Evolutionary conservation across 257 asterid species (phyloP), one percentile per base, ranked within the genome.

Genomic region (Salvia splendens): DNA sequence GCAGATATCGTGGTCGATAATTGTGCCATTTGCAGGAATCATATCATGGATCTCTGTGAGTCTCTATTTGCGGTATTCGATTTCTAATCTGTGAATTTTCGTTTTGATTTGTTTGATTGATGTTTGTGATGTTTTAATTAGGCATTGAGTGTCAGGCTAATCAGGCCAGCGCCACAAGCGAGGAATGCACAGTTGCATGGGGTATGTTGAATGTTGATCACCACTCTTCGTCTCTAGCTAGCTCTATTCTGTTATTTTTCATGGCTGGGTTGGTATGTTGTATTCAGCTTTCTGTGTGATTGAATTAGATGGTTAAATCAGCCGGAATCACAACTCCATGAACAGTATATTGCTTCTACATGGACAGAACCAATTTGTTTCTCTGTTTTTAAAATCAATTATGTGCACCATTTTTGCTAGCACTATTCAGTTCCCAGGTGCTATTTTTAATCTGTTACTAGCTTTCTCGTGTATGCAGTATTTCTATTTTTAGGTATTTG

Each of bases 141-240:
- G 98, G 98, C 77, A 87, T 89, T 4, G 98, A 92, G 88, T 92
- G 98, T 66, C 98, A 92, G 85, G 97, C 98, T 60, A 92, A 92
- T 86, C 98, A 92, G 73, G 97, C 97, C 66, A 92, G 97, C 57
- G 97, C 97, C 5, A 92, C 98, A 4, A 92, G 98, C 67, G 98
- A 92, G 84, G 98, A 92, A 68, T 92, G 98, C 81, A 87, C 98
- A 0, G 96, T 86, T 73, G 98, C 97, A 77, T 92, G 98, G 98
- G 98, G 98, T 92, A 87, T 71, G 95, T 64, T 20, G 24, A 20
- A 20, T 20, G 24, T 24, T 24, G 30, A 24, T 24, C 30, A 24
- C 30, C 30, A 3, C 30, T 24, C 30, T 24, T 24, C 30, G 2
- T 24, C 30, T 24, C 30, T 24, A 24, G 11, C 49, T 55, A 4